Percentiles rank a stretch among this genome's conserved stretches.
Conservation (phyloP, 2,329 filamentous ascomycete species). For the Alternaria angustiovoidea region DNA sequence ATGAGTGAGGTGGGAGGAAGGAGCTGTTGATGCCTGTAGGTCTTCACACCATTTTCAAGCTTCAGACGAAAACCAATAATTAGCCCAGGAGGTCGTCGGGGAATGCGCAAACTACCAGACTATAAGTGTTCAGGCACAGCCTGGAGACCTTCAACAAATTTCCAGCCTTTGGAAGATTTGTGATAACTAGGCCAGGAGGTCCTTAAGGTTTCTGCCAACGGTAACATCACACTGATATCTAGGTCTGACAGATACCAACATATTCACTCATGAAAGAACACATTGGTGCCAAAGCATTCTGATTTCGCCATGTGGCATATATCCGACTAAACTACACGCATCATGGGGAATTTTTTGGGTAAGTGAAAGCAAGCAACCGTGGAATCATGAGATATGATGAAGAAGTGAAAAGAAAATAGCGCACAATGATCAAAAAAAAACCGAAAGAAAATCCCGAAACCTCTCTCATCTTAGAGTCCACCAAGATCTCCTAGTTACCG, state of each 20-base stretch:
- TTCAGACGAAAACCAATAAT: not conserved
- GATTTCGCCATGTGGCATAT: slow-evolving; percentile 22
- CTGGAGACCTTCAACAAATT: not conserved
- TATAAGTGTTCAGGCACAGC: not conserved
- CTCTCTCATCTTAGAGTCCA: not conserved
- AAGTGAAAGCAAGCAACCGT: slow-evolving; percentile 2
- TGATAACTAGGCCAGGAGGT: not conserved
- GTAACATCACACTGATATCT: not conserved
- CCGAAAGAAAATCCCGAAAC: not conserved
- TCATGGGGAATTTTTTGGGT: slow-evolving; percentile 1
- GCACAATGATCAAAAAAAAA: slow-evolving; percentile 3
- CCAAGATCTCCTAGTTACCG: slow-evolving; percentile 3
- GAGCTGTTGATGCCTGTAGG: slow-evolving; percentile 1
- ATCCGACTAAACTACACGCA: slow-evolving; percentile 14
- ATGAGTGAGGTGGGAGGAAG: not conserved
- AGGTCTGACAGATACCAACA: not conserved
- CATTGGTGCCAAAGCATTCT: slow-evolving; percentile 20
- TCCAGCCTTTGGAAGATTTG: not conserved
- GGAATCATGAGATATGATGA: slow-evolving; percentile 1
- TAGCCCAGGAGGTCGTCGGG: not conserved
- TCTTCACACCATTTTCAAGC: not conserved
- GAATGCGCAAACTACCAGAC: not conserved
- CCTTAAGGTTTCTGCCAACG: not conserved
- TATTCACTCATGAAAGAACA: not conserved
- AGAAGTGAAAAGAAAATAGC: slow-evolving; percentile 9